Conservation (phyloP, 148 eudicot genomes). For the Pharnaceum exiguum region DNA sequence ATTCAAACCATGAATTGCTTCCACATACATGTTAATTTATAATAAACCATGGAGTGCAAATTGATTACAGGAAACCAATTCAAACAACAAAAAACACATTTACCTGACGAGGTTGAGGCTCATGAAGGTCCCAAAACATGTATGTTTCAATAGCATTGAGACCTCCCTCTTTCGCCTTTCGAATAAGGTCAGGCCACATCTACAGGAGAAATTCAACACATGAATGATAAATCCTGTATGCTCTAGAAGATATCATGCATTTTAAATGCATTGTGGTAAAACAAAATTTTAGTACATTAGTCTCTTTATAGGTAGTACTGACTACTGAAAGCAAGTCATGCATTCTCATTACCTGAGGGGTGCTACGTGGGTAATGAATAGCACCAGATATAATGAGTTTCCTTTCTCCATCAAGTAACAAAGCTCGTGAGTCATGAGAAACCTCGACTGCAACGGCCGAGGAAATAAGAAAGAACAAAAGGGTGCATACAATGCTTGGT, state of each 20-base stretch:
- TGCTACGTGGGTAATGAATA: constrained; percentile 40
- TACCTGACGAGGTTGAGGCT: constrained; percentile 33
- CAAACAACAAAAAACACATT: not conserved
- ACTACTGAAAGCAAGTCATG: not conserved
- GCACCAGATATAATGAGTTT: constrained; percentile 22
- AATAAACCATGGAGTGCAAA: too few relatives aligned
- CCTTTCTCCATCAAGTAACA: constrained; percentile 26
- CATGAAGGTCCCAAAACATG: constrained; percentile 49
- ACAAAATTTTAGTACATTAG: too few relatives aligned
- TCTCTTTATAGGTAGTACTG: too few relatives aligned
- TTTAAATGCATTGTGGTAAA: too few relatives aligned
- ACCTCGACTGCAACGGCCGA: constrained; percentile 2
- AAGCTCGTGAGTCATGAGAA: constrained; percentile 27
- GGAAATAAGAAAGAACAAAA: not conserved
- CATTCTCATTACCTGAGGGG: constrained; percentile 17
- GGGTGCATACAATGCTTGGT: too few relatives aligned
- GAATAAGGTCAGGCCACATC: constrained; percentile 56
- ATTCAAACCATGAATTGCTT: too few relatives aligned
- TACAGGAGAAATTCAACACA: not conserved
- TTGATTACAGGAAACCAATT: too few relatives aligned
- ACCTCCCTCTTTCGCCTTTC: constrained; percentile 45
- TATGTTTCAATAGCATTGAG: constrained; percentile 43
- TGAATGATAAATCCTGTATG: too few relatives aligned
- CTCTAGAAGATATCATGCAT: too few relatives aligned
- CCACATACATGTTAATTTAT: too few relatives aligned